Evolutionary conservation across 2,329 filamentous ascomycete species (phyloP).

Genomic region (Cytospora paraplurivora): DNA sequence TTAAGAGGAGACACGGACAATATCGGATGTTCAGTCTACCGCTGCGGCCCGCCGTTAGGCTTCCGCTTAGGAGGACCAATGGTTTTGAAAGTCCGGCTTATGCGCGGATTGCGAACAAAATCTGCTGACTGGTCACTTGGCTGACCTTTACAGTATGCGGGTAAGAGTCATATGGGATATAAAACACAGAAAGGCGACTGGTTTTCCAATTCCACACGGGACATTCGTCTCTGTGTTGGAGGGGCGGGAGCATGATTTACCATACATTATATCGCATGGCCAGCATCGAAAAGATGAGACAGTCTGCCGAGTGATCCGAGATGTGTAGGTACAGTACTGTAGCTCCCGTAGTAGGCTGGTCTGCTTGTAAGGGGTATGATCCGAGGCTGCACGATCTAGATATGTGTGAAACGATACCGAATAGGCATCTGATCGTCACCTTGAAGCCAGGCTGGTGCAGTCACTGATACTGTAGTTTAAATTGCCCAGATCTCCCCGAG

Average conservation of each 20-base stretch:
- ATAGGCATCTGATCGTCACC: not conserved
- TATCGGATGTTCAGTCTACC: not conserved
- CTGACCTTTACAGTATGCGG: not conserved
- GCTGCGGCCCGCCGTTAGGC: not conserved
- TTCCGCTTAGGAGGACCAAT: not conserved
- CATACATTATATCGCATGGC: not conserved
- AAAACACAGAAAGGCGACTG: not conserved
- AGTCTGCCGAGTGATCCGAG: not conserved
- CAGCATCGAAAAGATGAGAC: not conserved
- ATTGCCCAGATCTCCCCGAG: not conserved
- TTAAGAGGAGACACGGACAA: not conserved
- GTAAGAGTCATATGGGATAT: not conserved
- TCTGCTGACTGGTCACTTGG: not conserved
- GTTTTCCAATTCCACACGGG: not conserved
- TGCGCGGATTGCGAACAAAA: not conserved
- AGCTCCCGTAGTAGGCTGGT: no score
- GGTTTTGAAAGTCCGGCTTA: not conserved
- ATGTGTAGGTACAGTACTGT: not conserved
- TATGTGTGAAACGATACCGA: not conserved
- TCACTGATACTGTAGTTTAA: not conserved
- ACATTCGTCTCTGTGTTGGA: not conserved
- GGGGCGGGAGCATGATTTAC: not conserved
- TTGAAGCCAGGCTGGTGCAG: not conserved
- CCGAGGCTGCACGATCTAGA: slow-evolving; percentile 2
- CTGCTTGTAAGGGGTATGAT: not conserved